Conservation (phyloP, 352 stramenopile species). For the Pythium myriotylum region DNA sequence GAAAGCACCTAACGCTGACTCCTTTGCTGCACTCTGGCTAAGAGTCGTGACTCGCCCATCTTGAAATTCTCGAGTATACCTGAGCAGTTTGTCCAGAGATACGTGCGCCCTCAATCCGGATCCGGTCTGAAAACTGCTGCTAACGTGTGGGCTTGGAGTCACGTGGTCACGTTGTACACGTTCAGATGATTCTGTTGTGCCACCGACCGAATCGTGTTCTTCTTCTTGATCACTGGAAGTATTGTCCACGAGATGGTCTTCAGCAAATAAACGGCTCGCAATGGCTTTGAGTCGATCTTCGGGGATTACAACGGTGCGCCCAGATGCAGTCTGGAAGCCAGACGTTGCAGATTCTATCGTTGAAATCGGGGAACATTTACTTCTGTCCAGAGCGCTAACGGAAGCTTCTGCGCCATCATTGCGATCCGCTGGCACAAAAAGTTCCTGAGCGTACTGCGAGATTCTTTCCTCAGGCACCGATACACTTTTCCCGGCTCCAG, state of each 20-base stretch:
- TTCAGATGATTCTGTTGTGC: too few relatives aligned
- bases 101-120: slow-evolving; percentile 34
- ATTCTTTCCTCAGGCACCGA: too few relatives aligned
- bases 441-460: too few relatives aligned
- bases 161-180: too few relatives aligned
- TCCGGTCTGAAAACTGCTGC: slow-evolving; percentile 33
- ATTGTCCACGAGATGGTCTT: not conserved
- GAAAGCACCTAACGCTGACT: slow-evolving; percentile 3
- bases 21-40: not conserved
- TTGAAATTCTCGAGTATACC: slow-evolving; percentile 20
- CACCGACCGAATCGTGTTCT: too few relatives aligned
- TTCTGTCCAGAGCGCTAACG: too few relatives aligned
- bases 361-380: too few relatives aligned
- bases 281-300: slow-evolving; percentile 19
- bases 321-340: slow-evolving; percentile 18
- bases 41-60: not conserved
- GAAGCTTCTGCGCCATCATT: too few relatives aligned
- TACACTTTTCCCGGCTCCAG: too few relatives aligned
- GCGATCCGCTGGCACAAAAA: too few relatives aligned
- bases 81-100: slow-evolving; percentile 29
- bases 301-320: slow-evolving; percentile 1
- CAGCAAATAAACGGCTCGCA: slow-evolving; percentile 7
- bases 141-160: not conserved
- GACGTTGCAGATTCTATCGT: not conserved
- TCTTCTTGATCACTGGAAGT: not conserved